Conservation (phyloP, 176 grass and related monocot species). For the Zizania latifolia region DNA sequence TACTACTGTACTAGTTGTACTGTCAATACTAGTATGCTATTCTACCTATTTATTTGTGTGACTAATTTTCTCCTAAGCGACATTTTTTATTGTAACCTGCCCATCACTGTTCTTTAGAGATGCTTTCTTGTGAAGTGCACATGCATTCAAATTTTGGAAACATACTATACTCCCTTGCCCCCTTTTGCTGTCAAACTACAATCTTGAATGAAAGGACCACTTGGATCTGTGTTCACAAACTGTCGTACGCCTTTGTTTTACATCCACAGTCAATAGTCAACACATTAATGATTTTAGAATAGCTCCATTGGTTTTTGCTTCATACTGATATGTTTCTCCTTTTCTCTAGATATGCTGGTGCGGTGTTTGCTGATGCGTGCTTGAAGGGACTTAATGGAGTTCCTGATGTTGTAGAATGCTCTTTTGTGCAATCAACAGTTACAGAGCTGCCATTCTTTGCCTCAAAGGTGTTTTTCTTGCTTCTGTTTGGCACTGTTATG, state of each 20-base stretch:
- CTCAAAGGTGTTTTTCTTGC: constrained; percentile 58
- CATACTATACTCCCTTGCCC: neutral
- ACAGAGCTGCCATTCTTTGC: constrained; percentile 94
- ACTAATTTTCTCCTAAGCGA: neutral
- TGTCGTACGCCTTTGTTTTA: neutral
- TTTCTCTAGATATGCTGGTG: constrained; percentile 73
- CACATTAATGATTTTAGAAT: neutral
- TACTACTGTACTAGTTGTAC: neutral
- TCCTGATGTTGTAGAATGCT: constrained; percentile 78
- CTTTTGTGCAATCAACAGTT: constrained; percentile 90
- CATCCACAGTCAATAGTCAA: neutral
- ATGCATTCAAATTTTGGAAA: neutral
- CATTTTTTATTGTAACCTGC: neutral
- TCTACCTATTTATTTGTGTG: neutral
- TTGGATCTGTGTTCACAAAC: neutral
- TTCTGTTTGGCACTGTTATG: neutral
- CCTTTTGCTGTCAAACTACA: neutral
- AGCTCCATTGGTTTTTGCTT: neutral
- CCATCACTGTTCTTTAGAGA: neutral
- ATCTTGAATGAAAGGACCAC: neutral
- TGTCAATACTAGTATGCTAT: neutral
- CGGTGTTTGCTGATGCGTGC: constrained; percentile 96
- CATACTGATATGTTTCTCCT: neutral
- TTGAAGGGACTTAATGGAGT: constrained; percentile 95
- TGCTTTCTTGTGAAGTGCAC: neutral